Evolutionary conservation across 495 filamentous ascomycete species (phyloP), one percentile per base, ranked within the genome.

Genomic region (Beverwykella pulmonaria): DNA sequence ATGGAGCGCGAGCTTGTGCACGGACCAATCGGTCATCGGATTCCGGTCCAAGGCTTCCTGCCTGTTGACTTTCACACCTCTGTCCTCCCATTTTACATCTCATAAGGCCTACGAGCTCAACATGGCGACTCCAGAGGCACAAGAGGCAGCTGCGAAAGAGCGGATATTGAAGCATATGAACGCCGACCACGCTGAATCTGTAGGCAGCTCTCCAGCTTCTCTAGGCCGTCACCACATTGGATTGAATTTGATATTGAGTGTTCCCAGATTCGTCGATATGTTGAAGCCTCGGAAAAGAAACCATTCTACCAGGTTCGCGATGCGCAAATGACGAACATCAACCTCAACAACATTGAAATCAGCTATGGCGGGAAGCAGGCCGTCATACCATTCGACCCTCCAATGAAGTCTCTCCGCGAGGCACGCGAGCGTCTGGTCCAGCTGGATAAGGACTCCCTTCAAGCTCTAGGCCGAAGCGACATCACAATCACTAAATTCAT

Each of bases 151-250:
- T 6, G 69, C 78, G 64, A 89, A 87, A 63, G 61, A 80, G 41
- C 86, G 88, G 73, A 88, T 91, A 71, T 83, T 89, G 72, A 79
- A 81, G 29, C 91, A 94, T 80, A 92, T 94, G 90, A 93, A 93
- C 79, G 79, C 78, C 41, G 87, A 92, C 80, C 91, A 93, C 77
- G 75, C 77, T 67, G 80, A 82, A 67, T 88, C 89, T 29, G 77
- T 79, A 75, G n/a, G 69, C 5, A n/a, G 39, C 67, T 1, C 53
- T 56, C 52, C 6, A 39, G 22, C 2, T 22, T 8, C 39, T 20
- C 32, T 12, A 34, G 12, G 32, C 32, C 36, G 19, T 10, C 6
- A 44, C 17, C 8, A 20, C 6, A 22, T 15, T 15, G 12, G 41
- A 46, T 9, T 26, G 41, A 17, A 25, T 23, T 9, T 65, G 58